These are phyloP conservation scores for Phytopythium sindhum DNA, from an alignment of 352 stramenopile species.

Conservation along the genomic window DNA sequence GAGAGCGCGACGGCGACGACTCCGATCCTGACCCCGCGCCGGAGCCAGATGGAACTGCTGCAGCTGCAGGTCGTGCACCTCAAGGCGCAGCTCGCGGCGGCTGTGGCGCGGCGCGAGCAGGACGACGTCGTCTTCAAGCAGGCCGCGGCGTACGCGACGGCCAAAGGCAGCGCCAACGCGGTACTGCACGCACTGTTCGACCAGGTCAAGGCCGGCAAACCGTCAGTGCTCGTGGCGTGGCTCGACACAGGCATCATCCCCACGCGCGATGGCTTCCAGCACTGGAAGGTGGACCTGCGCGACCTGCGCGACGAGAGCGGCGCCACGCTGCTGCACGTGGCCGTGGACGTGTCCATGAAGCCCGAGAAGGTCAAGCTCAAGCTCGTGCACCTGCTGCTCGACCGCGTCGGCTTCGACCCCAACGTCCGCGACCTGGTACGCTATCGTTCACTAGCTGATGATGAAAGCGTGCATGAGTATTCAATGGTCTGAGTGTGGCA, in stretches of 20 bases:
- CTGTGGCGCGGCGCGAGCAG: slow-evolving; percentile 61
- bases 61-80: slow-evolving; percentile 52
- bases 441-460: neutral
- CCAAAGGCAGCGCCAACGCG: slow-evolving; percentile 71
- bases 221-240: slow-evolving; percentile 47
- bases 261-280: slow-evolving; percentile 68
- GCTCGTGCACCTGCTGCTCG: slow-evolving; percentile 59
- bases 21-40: slow-evolving; percentile 3
- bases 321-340: slow-evolving; percentile 61
- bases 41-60: slow-evolving; percentile 25
- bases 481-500: neutral
- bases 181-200: slow-evolving; percentile 79
- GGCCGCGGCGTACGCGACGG: slow-evolving; percentile 48
- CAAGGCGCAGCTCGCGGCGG: slow-evolving; percentile 30
- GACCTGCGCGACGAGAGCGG: slow-evolving; percentile 63
- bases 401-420: slow-evolving; percentile 67
- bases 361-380: slow-evolving; percentile 66
- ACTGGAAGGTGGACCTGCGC: slow-evolving; percentile 66
- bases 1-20: neutral
- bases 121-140: slow-evolving; percentile 57
- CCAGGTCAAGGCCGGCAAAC: slow-evolving; percentile 57
- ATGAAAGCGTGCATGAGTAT: neutral
- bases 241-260: slow-evolving; percentile 69
- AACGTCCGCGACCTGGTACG: slow-evolving; percentile 63
- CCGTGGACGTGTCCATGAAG: slow-evolving; percentile 64